A percentile compares a stretch with the other conserved stretches of the same genome.
These are phyloP conservation scores for Phaeosphaeria sp. DNA, from an alignment of 2,329 filamentous ascomycete species.

Conservation along the genomic window DNA sequence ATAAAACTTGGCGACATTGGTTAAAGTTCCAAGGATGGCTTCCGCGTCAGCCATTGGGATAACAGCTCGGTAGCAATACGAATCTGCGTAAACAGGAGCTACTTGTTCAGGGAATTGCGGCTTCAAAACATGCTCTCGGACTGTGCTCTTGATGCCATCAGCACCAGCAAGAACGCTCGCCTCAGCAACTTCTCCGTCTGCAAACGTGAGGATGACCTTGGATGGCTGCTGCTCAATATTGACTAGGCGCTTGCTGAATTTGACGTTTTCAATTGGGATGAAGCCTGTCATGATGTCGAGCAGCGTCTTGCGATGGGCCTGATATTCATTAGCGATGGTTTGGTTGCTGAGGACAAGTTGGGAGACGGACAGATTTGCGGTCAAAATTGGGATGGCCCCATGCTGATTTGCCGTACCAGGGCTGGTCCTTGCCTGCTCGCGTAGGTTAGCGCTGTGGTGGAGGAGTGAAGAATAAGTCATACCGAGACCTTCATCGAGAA, in stretches of 20 bases:
- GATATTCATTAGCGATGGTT: background rate
- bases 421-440: constrained; percentile 5
- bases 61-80: constrained; percentile 35
- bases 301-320: constrained; percentile 51
- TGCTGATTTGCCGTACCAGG: constrained; percentile 10
- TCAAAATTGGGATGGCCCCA: constrained; percentile 4
- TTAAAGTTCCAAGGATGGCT: constrained; percentile 41
- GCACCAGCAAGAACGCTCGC: constrained; percentile 52
- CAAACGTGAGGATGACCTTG: constrained; percentile 47
- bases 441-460: background rate
- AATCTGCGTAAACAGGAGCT: constrained; percentile 30
- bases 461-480: background rate
- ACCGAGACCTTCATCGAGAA: constrained; percentile 50
- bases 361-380: constrained; percentile 16
- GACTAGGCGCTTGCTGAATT: constrained; percentile 29
- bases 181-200: constrained; percentile 45
- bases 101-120: constrained; percentile 20
- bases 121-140: constrained; percentile 22
- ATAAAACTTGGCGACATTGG: constrained; percentile 37
- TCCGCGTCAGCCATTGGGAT: constrained; percentile 47
- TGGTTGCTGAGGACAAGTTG: background rate
- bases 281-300: constrained; percentile 57
- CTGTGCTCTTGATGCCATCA: constrained; percentile 53
- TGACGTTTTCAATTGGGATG: constrained; percentile 32
- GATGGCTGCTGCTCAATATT: constrained; percentile 43